Base-by-base conservation (phyloP, 495 filamentous ascomycete genomes). In the Polyplosphaeria fusca region DNA sequence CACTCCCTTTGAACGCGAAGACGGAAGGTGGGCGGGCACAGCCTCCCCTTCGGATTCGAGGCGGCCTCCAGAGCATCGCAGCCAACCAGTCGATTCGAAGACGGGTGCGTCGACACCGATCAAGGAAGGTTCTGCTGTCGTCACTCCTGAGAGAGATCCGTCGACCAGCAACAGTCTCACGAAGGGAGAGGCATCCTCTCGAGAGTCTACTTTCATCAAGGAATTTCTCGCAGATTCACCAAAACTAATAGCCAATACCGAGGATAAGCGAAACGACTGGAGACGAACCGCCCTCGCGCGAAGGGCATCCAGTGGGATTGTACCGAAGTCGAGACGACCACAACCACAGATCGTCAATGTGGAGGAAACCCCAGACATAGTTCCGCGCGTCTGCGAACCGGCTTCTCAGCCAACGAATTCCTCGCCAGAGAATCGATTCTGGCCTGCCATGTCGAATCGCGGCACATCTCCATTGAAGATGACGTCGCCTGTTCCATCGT, bases 161-260 rank as follows among this genome's bases (percentile, higher is more conserved):
- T n/a, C n/a, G n/a, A n/a, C n/a, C n/a, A n/a, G n/a, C n/a, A n/a
- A n/a, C n/a, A n/a, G n/a, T n/a, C n/a, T n/a, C n/a, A n/a, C n/a
- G n/a, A n/a, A n/a, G n/a, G n/a, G n/a, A n/a, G n/a, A n/a, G n/a
- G 23, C 51, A 18, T 14, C 38, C 13, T 14, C 32, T 1, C 46
- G 54, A 35, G 54, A 58, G 24, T 13, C 35, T 35, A 20, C 37
- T 2, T 58, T 58, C 35, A 58, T 58, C 16, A 39, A 48, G 13
- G 45, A 58, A 23, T 58, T 58, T 26, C 46, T 58, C 1, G 46
- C 12, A 25, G 46, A 49, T 14, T 13, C 54, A 5, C 12, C 37
- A 12, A 32, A 50, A 23, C 5, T n/a, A 4, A 24, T 12, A 3
- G 3, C 3, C 14, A 18, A 5, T 11, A 7, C 28, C 13, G 27